Evolutionary conservation across 2,329 filamentous ascomycete genomes (phyloP).

Genomic region (Phoma sp.): DNA sequence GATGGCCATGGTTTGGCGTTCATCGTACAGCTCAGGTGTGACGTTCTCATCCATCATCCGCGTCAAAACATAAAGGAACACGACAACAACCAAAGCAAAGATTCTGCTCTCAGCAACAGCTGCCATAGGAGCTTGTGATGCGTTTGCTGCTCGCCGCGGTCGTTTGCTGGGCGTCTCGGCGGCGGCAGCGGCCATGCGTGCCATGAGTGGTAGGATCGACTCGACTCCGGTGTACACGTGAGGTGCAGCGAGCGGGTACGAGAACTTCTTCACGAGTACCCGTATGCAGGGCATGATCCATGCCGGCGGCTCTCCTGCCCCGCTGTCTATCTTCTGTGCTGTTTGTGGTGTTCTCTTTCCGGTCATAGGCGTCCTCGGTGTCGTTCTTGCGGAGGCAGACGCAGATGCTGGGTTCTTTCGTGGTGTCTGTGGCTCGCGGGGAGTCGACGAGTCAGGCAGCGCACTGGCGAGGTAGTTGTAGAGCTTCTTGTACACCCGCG

Average conservation of each 20-base stretch:
- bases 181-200: constrained; percentile 37
- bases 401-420: constrained; percentile 37
- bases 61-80: constrained; percentile 67
- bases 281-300: constrained; percentile 77
- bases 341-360: constrained; percentile 33
- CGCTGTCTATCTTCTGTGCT: constrained; percentile 21
- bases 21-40: constrained; percentile 41
- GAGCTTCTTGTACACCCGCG: constrained; percentile 77
- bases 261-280: constrained; percentile 68
- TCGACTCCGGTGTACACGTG: constrained; percentile 78
- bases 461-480: constrained; percentile 81
- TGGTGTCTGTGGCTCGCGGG: constrained; percentile 40
- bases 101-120: constrained; percentile 30
- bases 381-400: constrained; percentile 31
- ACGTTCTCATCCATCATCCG: constrained; percentile 48
- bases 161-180: constrained; percentile 53
- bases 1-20: constrained; percentile 54
- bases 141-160: constrained; percentile 54
- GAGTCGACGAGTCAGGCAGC: constrained; percentile 57
- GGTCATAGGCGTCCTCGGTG: constrained; percentile 36
- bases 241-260: constrained; percentile 68
- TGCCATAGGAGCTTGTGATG: constrained; percentile 4
- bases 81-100: constrained; percentile 62
- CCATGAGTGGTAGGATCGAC: constrained; percentile 56
- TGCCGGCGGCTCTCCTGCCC: constrained; percentile 33